phyloP scores from a whole-genome alignment of 768 basidiomycete species.

The Serpula lacrymans region DNA sequence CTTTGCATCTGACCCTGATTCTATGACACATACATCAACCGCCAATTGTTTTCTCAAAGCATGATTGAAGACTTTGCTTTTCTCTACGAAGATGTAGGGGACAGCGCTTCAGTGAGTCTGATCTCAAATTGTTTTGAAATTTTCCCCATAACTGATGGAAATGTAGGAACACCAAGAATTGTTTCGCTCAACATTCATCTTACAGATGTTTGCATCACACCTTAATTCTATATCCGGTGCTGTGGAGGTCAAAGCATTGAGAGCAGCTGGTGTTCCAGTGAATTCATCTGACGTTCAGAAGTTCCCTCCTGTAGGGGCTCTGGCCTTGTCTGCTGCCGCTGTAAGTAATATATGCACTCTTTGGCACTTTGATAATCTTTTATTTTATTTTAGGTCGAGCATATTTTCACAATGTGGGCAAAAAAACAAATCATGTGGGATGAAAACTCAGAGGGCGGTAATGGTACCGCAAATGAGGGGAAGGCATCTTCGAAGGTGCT shows the following conservation, averaged over 20 bases:
- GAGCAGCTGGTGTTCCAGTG: too few relatives aligned
- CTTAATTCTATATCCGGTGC: constrained; percentile 1
- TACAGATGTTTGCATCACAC: constrained; percentile 2
- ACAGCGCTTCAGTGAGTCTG: constrained; percentile 1
- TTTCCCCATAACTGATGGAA: background rate
- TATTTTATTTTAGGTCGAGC: background rate
- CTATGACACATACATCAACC: background rate
- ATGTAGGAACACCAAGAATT: constrained; percentile 1
- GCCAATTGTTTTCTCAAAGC: background rate
- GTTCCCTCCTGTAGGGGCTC: background rate
- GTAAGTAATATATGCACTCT: background rate
- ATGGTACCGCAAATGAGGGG: too few relatives aligned
- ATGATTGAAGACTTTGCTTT: too few relatives aligned
- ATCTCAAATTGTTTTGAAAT: background rate
- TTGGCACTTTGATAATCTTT: background rate
- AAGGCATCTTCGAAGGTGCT: too few relatives aligned
- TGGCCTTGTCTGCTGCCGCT: background rate
- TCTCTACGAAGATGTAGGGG: background rate
- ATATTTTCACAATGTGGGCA: background rate
- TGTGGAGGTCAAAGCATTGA: background rate
- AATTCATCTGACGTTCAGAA: background rate
- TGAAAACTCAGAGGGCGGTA: too few relatives aligned
- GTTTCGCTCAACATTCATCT: constrained; percentile 1
- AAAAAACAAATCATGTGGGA: too few relatives aligned
- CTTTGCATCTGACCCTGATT: background rate